Percentiles rank a stretch among this genome's conserved stretches.
Conservation (phyloP, 179 eudicot species). For the Beta corolliflora region DNA sequence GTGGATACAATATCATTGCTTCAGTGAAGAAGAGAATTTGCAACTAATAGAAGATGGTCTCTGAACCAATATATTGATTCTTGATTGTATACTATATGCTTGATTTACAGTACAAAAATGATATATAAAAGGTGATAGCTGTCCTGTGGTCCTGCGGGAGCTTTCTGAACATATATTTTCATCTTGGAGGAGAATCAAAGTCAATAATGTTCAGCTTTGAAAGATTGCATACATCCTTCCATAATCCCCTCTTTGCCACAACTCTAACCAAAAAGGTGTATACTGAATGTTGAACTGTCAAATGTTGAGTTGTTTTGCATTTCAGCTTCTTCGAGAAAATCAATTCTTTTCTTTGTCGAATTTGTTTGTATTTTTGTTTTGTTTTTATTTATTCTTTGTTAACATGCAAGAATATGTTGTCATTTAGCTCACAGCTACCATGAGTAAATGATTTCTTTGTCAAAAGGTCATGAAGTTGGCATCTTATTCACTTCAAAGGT, state of each 20-base stretch:
- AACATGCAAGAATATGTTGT: slow-evolving; percentile 30
- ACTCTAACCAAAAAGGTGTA: neutral
- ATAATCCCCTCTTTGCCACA: neutral
- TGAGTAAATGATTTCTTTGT: slow-evolving; percentile 30
- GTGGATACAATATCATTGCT: neutral
- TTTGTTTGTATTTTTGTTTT: slow-evolving; percentile 5
- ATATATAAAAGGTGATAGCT: neutral
- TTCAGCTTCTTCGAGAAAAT: neutral
- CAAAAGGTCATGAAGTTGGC: slow-evolving; percentile 37
- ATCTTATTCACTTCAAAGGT: slow-evolving; percentile 31
- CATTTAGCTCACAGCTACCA: slow-evolving; percentile 29
- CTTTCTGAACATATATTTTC: neutral
- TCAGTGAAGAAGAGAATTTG: neutral
- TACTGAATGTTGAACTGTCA: neutral
- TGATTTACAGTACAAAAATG: neutral
- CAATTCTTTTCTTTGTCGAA: neutral
- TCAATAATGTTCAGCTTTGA: neutral
- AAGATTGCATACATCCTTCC: neutral
- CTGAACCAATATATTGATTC: neutral
- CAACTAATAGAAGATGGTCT: neutral
- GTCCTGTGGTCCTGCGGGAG: neutral
- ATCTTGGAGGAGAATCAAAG: neutral
- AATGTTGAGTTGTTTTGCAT: neutral
- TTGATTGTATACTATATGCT: neutral
- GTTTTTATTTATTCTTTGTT: slow-evolving; percentile 5